phyloP scores from a whole-genome alignment of 1,284 basidiomycete species.

The Sporisorium exsertum region DNA sequence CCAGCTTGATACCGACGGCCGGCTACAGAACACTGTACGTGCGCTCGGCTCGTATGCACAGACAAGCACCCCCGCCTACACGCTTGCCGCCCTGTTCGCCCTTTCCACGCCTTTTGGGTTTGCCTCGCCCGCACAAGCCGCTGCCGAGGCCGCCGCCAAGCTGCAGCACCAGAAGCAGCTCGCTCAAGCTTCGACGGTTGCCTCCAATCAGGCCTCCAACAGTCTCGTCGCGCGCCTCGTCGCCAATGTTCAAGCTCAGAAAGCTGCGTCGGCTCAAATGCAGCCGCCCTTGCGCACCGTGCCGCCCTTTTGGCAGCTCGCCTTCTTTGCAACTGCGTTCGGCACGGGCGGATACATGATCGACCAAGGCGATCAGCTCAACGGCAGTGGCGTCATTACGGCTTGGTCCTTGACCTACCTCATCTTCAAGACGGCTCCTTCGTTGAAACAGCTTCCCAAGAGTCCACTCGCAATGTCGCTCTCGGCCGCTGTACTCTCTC shows the following conservation, averaged over 20 bases:
- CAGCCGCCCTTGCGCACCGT: slow-evolving; percentile 30
- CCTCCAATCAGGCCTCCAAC: slow-evolving; percentile 10
- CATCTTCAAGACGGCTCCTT: slow-evolving; percentile 55
- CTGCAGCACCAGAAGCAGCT: slow-evolving; percentile 30
- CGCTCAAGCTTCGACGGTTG: slow-evolving; percentile 16
- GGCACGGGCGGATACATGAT: slow-evolving; percentile 64
- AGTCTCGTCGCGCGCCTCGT: slow-evolving; percentile 35
- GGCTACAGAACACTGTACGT: slow-evolving; percentile 27
- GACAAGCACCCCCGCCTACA: slow-evolving; percentile 46
- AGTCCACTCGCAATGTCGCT: slow-evolving; percentile 45
- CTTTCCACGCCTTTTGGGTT: slow-evolving; percentile 59
- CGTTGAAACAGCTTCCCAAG: slow-evolving; percentile 27
- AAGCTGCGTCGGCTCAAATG: slow-evolving; percentile 11
- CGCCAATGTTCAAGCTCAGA: slow-evolving; percentile 29
- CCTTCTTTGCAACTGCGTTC: slow-evolving; percentile 58
- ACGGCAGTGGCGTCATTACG: slow-evolving; percentile 59
- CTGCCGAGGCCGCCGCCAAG: slow-evolving; percentile 36
- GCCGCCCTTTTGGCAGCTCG: slow-evolving; percentile 64
- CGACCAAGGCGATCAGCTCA: slow-evolving; percentile 58
- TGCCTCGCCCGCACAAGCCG: slow-evolving; percentile 44
- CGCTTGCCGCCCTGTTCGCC: slow-evolving; percentile 47
- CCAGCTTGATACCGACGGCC: not conserved
- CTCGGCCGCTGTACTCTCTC: slow-evolving; percentile 23
- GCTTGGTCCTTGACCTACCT: slow-evolving; percentile 65
- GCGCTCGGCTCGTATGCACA: slow-evolving; percentile 40